phyloP scores from a whole-genome alignment of 768 basidiomycete genomes.

The Rossbeevera mucosa region DNA sequence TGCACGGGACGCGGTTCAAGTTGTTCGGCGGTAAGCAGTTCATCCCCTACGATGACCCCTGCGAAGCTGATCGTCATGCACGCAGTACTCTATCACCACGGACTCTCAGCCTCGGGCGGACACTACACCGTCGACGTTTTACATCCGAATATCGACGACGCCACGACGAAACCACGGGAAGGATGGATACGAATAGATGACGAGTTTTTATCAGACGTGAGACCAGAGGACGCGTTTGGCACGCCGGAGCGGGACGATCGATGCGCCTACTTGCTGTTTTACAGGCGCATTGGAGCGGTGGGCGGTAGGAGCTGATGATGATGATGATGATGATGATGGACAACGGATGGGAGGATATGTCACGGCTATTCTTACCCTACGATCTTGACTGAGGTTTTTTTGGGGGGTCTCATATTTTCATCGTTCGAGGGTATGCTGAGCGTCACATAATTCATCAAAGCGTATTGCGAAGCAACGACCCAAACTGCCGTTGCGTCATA shows the following conservation, averaged over 20 bases:
- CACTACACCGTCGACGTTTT: constrained; percentile 94
- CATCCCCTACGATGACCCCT: rapidly evolving
- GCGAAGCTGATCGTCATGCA: background rate
- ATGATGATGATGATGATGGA: no score
- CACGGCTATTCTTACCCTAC: no score
- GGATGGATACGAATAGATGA: constrained; percentile 95
- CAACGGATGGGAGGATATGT: background rate
- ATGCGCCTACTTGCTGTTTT: constrained; percentile 87
- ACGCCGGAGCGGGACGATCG: constrained; percentile 50
- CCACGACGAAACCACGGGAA: constrained; percentile 39
- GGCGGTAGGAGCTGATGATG: background rate
- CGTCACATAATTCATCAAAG: no score
- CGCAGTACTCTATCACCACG: constrained; percentile 89
- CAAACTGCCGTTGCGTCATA: no score
- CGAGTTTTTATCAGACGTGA: constrained; percentile 75
- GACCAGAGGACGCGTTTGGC: constrained; percentile 66
- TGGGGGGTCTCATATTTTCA: no score
- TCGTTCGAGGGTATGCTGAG: no score
- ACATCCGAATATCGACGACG: constrained; percentile 59
- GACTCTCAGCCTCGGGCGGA: constrained; percentile 82
- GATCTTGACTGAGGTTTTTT: no score
- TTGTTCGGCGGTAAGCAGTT: constrained; percentile 72
- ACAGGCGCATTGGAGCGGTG: constrained; percentile 50
- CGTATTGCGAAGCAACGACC: no score
- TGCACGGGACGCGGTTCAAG: constrained; percentile 58